Conservation (phyloP, 805 yeast species). For the Yamadazyma scolyti region DNA sequence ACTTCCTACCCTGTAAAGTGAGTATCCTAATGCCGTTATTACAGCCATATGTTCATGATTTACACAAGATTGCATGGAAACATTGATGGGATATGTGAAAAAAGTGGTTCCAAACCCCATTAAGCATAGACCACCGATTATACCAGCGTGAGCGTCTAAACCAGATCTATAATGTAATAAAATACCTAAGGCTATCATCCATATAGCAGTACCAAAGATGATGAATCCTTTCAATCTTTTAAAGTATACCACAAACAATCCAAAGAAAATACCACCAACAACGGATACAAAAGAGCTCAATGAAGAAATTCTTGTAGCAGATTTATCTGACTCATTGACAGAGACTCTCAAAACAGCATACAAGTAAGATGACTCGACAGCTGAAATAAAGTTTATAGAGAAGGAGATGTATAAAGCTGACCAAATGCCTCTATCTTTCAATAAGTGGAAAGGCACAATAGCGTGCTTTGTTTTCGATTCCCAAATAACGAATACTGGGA, state of each 20-base stretch:
- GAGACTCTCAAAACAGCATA: slow-evolving; percentile 65
- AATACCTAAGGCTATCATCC: slow-evolving; percentile 62
- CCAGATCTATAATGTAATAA: slow-evolving; percentile 54
- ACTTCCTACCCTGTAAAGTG: slow-evolving; percentile 58
- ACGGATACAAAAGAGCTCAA: slow-evolving; percentile 63
- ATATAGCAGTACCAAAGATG: slow-evolving; percentile 51
- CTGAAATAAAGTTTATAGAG: slow-evolving; percentile 56
- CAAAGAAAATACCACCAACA: slow-evolving; percentile 54
- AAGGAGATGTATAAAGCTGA: slow-evolving; percentile 57
- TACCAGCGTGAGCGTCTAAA: slow-evolving; percentile 41
- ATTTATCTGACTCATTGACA: slow-evolving; percentile 49
- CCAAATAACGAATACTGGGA: slow-evolving; percentile 58
- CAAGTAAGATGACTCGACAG: slow-evolving; percentile 66
- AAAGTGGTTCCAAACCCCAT: slow-evolving; percentile 72
- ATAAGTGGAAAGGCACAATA: slow-evolving; percentile 53
- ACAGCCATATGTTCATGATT: slow-evolving; percentile 64
- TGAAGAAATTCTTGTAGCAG: slow-evolving; percentile 65
- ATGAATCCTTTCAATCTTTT: slow-evolving; percentile 58
- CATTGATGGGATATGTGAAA: slow-evolving; percentile 61
- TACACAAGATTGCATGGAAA: slow-evolving; percentile 53
- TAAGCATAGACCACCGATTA: slow-evolving; percentile 60
- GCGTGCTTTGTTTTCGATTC: slow-evolving; percentile 60
- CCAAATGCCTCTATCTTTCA: slow-evolving; percentile 71
- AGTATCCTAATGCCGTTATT: slow-evolving; percentile 51
- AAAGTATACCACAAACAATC: slow-evolving; percentile 47